A percentile compares a stretch with the other conserved stretches of the same genome.
These are phyloP conservation scores for Aspergillus ochraceus DNA, from an alignment of 2,329 filamentous ascomycete genomes.

Conservation along the genomic window DNA sequence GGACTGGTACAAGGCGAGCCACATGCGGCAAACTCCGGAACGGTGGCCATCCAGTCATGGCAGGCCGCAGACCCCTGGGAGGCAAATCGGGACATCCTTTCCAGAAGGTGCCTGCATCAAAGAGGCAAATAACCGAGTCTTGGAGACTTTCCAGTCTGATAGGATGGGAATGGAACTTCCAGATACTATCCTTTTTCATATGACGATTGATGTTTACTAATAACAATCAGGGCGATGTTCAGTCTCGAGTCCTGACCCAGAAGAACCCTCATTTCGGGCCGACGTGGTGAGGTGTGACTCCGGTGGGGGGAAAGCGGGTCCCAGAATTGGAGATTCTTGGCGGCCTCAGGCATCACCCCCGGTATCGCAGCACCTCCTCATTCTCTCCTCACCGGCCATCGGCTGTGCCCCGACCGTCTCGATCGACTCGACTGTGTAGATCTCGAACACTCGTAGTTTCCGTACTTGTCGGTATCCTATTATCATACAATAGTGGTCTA, in stretches of 20 bases:
- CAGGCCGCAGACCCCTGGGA: conserved; percentile 1
- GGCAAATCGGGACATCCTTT: conserved; percentile 1
- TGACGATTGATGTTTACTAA: too few species aligned
- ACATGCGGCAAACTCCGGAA: conserved; percentile 15
- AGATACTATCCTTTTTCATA: background rate
- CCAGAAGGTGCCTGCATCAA: background rate
- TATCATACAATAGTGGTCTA: too few species aligned
- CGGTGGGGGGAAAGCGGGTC: conserved; percentile 8
- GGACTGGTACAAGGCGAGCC: background rate
- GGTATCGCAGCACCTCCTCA: background rate
- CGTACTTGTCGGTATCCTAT: too few species aligned
- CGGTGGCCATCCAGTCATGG: conserved; percentile 1
- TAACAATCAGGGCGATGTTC: too few species aligned
- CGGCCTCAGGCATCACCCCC: background rate
- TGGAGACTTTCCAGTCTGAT: too few species aligned
- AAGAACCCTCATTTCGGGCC: conserved; percentile 1
- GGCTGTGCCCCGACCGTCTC: background rate
- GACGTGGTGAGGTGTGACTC: background rate
- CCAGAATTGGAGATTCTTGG: conserved; percentile 2
- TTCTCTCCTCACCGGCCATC: background rate
- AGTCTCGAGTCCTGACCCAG: too few species aligned
- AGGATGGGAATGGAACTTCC: background rate
- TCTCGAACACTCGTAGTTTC: too few species aligned
- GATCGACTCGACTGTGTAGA: too few species aligned
- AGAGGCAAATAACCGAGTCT: background rate